Evolutionary conservation across 1,284 basidiomycete genomes (phyloP), one percentile per base, ranked within the genome.

Genomic region (Moesziomyces antarcticus): DNA sequence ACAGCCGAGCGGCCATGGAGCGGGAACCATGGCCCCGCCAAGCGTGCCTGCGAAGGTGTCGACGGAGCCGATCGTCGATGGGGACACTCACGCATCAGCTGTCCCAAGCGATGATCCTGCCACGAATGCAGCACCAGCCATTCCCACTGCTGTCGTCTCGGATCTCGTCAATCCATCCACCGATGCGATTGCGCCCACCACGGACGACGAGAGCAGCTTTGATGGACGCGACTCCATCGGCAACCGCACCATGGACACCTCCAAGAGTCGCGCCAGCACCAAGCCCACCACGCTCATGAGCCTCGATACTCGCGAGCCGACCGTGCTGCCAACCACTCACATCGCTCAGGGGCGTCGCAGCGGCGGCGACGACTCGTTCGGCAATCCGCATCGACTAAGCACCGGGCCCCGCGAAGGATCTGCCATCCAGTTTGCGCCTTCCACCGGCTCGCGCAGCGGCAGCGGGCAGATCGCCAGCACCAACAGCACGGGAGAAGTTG

Each of bases 251-350:
- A 70, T 77, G 69, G 78, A 80, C 61, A 80, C 78, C 1, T 65
- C 72, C 50, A 92, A 91, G 80, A 90, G 91, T 77, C 89, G 92
- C 22, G 92, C 93, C 0, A 93, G 92, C 80, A 98, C 95, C 6
- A 97, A 97, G 84, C 95, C 94, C 3, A 98, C 95, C 3, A 98
- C 95, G 0, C 85, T 97, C 25, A 88, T 97, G 45, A 94, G 92
- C 75, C 89, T 96, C 65, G 94, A 97, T 16, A 76, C 67, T 9
- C 70, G 73, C 43, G 76, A 73, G 21, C 50, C 61, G 8, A 56
- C 54, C 3, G 51, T 75, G 18, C 60, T 71, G 5, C 73, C 71
- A 22, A 90, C 93, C 87, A 94, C 91, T 9, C 94, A 94, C 85
- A 97, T 97, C 73, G 94, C 94, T 5, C 92, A 95, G 81, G 91